Conservation (phyloP, 805 yeast genomes). For the Yarrowia hollandica region DNA sequence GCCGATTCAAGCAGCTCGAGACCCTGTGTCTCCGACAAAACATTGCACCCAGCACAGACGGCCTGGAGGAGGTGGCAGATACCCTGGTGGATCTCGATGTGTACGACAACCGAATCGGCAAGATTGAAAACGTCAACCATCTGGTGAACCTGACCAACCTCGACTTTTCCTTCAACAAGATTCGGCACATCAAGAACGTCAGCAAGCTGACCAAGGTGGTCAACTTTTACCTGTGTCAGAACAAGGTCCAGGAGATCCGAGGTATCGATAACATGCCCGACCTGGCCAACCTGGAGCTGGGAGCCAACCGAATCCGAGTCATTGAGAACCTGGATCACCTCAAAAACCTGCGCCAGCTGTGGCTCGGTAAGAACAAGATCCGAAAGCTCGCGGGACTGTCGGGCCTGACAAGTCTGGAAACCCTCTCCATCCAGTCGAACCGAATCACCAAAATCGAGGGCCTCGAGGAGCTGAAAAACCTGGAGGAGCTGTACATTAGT, state of each 20-base stretch:
- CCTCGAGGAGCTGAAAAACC: constrained; percentile 62
- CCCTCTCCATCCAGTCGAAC: constrained; percentile 88
- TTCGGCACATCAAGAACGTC: constrained; percentile 79
- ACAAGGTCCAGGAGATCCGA: constrained; percentile 72
- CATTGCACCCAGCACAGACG: constrained; percentile 69
- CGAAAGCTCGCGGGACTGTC: constrained; percentile 60
- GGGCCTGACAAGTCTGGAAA: constrained; percentile 59
- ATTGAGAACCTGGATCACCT: constrained; percentile 57
- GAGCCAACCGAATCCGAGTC: constrained; percentile 73
- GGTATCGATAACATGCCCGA: constrained; percentile 58
- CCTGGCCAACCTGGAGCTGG: constrained; percentile 76
- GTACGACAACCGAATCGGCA: constrained; percentile 88
- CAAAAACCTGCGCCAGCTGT: constrained; percentile 64
- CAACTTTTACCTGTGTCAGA: constrained; percentile 83
- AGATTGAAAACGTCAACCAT: constrained; percentile 63
- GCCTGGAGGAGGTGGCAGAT: constrained; percentile 59
- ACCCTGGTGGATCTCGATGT: constrained; percentile 76
- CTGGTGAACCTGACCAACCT: constrained; percentile 56
- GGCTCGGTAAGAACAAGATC: constrained; percentile 91
- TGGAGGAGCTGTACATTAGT: constrained; percentile 85
- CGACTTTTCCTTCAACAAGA: constrained; percentile 88
- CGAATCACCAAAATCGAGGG: constrained; percentile 77
- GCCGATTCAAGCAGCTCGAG: constrained; percentile 45
- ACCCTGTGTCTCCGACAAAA: constrained; percentile 79
- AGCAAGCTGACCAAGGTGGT: constrained; percentile 61